phyloP scores from a whole-genome alignment of 208 protist species.

The Naegleria gruberi region DNA sequence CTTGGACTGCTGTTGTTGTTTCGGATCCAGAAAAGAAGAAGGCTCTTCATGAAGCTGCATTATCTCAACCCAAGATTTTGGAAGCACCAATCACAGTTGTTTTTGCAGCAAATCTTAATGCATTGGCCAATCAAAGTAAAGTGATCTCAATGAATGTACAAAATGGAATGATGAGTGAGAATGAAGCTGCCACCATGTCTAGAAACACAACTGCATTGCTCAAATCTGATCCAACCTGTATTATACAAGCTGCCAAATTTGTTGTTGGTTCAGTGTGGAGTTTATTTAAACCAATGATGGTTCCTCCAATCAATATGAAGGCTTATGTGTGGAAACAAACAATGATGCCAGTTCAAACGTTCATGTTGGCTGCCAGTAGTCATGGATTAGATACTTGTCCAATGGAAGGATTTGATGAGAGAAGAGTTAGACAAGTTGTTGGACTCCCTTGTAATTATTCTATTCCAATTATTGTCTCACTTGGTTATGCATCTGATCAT shows the following conservation, averaged over 20 bases:
- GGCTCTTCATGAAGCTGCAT: constrained; percentile 47
- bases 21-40: constrained; percentile 40
- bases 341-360: constrained; percentile 67
- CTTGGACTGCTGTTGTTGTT: constrained; percentile 69
- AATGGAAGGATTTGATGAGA: constrained; percentile 73
- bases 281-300: constrained; percentile 46
- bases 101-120: constrained; percentile 53
- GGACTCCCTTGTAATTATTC: constrained; percentile 57
- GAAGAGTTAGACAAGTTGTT: constrained; percentile 52
- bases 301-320: constrained; percentile 52
- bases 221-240: constrained; percentile 51
- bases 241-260: constrained; percentile 39
- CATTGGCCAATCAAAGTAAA: not conserved
- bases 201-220: constrained; percentile 31
- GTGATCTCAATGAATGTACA: not conserved
- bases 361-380: constrained; percentile 55
- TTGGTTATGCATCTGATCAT: constrained; percentile 46
- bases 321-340: constrained; percentile 73
- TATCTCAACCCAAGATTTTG: constrained; percentile 59
- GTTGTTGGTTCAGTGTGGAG: not conserved
- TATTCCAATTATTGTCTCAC: constrained; percentile 60
- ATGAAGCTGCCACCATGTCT: not conserved
- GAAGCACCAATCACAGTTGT: constrained; percentile 58
- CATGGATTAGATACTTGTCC: constrained; percentile 57
- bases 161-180: not conserved